Percentiles rank a stretch among this genome's conserved stretches.
Evolutionary conservation across 2,329 filamentous ascomycete genomes (phyloP).

Genomic region (Nothopassalora personata): DNA sequence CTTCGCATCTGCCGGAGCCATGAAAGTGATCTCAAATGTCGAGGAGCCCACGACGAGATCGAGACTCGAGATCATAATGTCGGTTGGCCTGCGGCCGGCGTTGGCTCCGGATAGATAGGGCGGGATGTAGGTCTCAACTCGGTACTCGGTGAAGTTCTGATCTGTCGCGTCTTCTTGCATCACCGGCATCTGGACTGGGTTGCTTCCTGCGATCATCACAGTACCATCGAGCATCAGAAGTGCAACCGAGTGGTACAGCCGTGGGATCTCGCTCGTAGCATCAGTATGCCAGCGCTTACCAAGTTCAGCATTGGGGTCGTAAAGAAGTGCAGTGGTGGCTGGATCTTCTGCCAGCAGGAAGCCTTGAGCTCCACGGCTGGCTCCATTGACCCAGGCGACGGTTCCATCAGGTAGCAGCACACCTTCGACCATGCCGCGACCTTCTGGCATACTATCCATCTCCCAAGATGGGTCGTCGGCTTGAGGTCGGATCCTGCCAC

Average conservation of each 20-base stretch:
- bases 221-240: slow-evolving; percentile 57
- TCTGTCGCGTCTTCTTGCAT: slow-evolving; percentile 34
- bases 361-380: slow-evolving; percentile 54
- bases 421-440: slow-evolving; percentile 52
- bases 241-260: slow-evolving; percentile 57
- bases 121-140: slow-evolving; percentile 57
- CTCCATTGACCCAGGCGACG: slow-evolving; percentile 56
- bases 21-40: slow-evolving; percentile 47
- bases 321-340: slow-evolving; percentile 52
- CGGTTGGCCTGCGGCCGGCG: slow-evolving; percentile 44
- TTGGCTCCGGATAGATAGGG: slow-evolving; percentile 54
- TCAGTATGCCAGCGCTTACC: slow-evolving; percentile 48
- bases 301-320: slow-evolving; percentile 47
- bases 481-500: slow-evolving; percentile 57
- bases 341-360: slow-evolving; percentile 53
- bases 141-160: slow-evolving; percentile 55
- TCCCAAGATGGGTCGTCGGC: slow-evolving; percentile 54
- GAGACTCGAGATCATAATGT: slow-evolving; percentile 43
- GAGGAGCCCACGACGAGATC: slow-evolving; percentile 41
- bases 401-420: slow-evolving; percentile 57
- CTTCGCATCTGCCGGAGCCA: slow-evolving; percentile 38
- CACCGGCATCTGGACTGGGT: slow-evolving; percentile 55
- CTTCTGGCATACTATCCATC: slow-evolving; percentile 60
- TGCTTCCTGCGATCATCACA: slow-evolving; percentile 55
- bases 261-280: slow-evolving; percentile 39